Percentiles rank a stretch among this genome's conserved stretches.
Evolutionary conservation across 768 basidiomycete genomes (phyloP).

Genomic region (Termitomyces sp.): DNA sequence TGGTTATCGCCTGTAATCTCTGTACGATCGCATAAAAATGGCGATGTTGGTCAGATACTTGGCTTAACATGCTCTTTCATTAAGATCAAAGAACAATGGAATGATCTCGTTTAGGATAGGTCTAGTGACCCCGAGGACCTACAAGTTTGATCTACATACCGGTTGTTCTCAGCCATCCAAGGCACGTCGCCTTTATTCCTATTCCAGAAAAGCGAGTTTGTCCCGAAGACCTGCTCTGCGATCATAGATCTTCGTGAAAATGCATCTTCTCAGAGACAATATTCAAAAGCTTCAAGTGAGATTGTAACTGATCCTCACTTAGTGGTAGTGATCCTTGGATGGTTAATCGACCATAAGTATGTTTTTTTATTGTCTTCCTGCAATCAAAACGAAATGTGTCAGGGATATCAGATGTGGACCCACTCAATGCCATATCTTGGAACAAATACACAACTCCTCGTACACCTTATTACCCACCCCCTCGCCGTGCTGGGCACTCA

Average conservation of each 20-base stretch:
- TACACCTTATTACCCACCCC: background rate
- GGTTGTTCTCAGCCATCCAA: background rate
- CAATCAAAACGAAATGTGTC: background rate
- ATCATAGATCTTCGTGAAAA: background rate
- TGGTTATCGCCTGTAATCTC: constrained; percentile 19
- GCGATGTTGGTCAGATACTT: background rate
- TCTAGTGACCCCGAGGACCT: background rate
- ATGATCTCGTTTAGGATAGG: background rate
- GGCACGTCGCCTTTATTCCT: background rate
- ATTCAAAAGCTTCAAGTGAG: background rate
- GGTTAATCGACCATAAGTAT: background rate
- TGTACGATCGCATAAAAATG: background rate
- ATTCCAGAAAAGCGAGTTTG: background rate
- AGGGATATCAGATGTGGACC: background rate
- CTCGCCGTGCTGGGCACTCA: background rate
- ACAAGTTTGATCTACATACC: background rate
- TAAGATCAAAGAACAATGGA: background rate
- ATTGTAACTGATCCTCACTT: background rate
- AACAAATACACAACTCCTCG: background rate
- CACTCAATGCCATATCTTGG: background rate
- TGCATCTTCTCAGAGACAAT: background rate
- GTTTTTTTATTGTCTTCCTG: background rate
- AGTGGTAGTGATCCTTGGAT: background rate
- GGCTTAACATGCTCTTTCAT: background rate
- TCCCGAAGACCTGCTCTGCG: background rate